Evolutionary conservation across 371 early-diverging fungal genomes (phyloP), one percentile per base, ranked within the genome.

Genomic region (Mortierella sp.): DNA sequence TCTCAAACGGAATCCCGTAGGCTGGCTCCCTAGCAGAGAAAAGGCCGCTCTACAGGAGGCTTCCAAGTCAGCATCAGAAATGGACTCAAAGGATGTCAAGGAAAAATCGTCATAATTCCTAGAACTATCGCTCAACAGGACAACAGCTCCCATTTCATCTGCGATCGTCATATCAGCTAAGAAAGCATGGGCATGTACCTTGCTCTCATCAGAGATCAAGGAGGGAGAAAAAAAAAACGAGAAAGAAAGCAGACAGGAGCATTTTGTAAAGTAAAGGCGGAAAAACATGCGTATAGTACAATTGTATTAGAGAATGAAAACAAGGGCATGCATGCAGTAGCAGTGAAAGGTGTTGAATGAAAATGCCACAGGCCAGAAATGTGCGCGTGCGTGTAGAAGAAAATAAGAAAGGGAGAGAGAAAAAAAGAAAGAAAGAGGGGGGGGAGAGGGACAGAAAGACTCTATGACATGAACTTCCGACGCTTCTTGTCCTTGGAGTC

Each of bases 391-490:
- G n/a, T n/a, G n/a, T n/a, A n/a, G n/a, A n/a, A n/a, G n/a, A n/a
- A n/a, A n/a, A n/a, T 37, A 16, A 46, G 19, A 18, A 16, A 51
- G 48, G 19, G 18, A 47, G 25, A 19, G 25, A 7, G 62, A 26
- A 19, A 57, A 46, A 6, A 47, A 55, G 28, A 45, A 56, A 26
- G 44, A 30, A 62, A 29, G 7, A 43, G 21, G n/a, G 25, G 18
- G 7, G 16, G 25, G 21, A 21, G 47, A 5, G 19, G 9, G 28
- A 30, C n/a, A 28, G n/a, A 26, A 21, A 4, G 15, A 4, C n/a
- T 37, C 53, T 70, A 80, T 9, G 81, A 79, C 79, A 79, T 79
- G 64, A 83, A 83, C 61, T 82, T 81, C 64, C 80, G 70, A 80
- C 72, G 77, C 80, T 80, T 77, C 63, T 73, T 82, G 56, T 66